Evolutionary conservation across 2,329 filamentous ascomycete genomes (phyloP), one percentile per base, ranked within the genome.

Genomic region (Magnaporthiopsis rhizophila): DNA sequence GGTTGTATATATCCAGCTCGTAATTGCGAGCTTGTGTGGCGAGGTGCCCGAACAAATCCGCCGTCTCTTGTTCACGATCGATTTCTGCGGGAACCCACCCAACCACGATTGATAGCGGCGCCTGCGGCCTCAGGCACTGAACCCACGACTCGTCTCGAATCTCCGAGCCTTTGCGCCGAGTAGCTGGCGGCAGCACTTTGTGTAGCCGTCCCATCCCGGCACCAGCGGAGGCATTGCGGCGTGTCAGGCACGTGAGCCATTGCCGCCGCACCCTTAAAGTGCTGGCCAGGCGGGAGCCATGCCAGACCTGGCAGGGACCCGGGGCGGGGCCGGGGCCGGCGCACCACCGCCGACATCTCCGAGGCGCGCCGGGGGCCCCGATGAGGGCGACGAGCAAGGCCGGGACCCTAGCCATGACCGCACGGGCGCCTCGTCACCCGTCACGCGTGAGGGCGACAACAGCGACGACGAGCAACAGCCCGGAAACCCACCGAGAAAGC

Each of bases 401-500:
- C 30, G 57, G 24, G 62, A 63, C 36, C 62, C 58, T n/a, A 58
- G 45, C 24, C 30, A 63, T 26, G 62, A 58, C 32, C 56, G 32
- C 15, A 58, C 62, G 11, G 57, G 62, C 38, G 56, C 36, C 32
- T 63, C 62, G 28, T 63, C 62, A 24, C 62, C 62, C n/a, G 30
- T 24, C 18, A 63, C 62, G 34, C 53, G 56, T 11, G 62, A 63
- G 15, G 30, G 62, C 24, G 62, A 53, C 45, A 24, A 53, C 45
- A 53, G 45, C 8, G 45, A 53, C 21, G 45, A 63, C 45, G 62
- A 72, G 32, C 66, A 69, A 24, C 63, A 69, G 71, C n/a, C 74
- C 73, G 53, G 56, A 76, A 78, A 58, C 7, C 62, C 56, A 0
- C 76, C 83, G 12, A 78, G 84, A 66, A 87, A 87, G 75, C 76